A percentile compares a stretch with the other conserved stretches of the same genome.
phyloP scores from a whole-genome alignment of 2,329 filamentous ascomycete genomes.

The Peltaster fructicola region DNA sequence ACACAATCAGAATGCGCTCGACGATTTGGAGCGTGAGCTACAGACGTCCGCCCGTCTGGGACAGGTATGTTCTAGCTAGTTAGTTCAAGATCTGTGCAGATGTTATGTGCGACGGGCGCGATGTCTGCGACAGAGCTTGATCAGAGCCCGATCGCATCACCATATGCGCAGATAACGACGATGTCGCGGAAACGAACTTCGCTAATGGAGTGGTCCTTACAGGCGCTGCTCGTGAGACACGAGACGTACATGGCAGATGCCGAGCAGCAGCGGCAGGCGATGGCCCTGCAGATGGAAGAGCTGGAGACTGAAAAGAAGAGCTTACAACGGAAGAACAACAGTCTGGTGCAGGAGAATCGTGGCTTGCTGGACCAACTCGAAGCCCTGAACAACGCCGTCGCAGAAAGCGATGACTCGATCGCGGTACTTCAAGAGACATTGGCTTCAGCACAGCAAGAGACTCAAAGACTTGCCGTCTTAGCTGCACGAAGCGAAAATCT shows the following conservation, averaged over 20 bases:
- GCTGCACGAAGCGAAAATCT: slow-evolving; percentile 59
- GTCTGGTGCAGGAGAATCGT: slow-evolving; percentile 68
- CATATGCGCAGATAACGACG: no score
- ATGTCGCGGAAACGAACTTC: slow-evolving; percentile 22
- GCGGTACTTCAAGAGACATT: slow-evolving; percentile 60
- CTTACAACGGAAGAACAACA: slow-evolving; percentile 60
- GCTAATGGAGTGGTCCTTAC: slow-evolving; percentile 51
- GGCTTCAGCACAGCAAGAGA: slow-evolving; percentile 57
- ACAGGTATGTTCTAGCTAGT: slow-evolving; percentile 49
- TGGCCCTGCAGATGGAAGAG: slow-evolving; percentile 54
- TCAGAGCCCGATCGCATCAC: no score
- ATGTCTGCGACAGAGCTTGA: no score
- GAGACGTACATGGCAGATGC: slow-evolving; percentile 89
- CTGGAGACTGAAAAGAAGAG: slow-evolving; percentile 53
- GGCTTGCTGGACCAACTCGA: slow-evolving; percentile 70
- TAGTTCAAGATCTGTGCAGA: slow-evolving; percentile 2
- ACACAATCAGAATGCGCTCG: slow-evolving; percentile 62
- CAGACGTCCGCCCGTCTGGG: slow-evolving; percentile 72
- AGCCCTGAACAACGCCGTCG: slow-evolving; percentile 57
- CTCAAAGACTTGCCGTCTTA: slow-evolving; percentile 56
- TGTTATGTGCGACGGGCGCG: background rate
- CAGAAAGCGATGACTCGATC: slow-evolving; percentile 64
- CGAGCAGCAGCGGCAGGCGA: slow-evolving; percentile 61
- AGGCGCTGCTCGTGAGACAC: slow-evolving; percentile 84
- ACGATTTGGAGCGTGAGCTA: slow-evolving; percentile 73